These are phyloP conservation scores for Chrysanthemum seticuspe DNA, from an alignment of 129 eudicot species.

Conservation along the genomic window DNA sequence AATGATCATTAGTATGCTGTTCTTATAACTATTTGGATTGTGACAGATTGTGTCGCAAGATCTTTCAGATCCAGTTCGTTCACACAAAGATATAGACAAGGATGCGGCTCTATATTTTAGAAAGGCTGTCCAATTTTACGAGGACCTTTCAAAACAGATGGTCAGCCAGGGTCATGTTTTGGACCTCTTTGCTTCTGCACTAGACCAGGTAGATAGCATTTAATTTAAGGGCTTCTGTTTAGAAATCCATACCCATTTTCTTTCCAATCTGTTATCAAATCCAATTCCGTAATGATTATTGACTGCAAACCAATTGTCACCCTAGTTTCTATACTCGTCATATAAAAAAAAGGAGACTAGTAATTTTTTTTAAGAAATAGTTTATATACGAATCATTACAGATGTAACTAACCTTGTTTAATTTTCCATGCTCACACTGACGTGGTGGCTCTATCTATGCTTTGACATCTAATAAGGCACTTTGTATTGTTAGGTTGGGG, in stretches of 20 bases:
- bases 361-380: not conserved
- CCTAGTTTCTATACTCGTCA: not conserved
- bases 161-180: slow-evolving; percentile 21
- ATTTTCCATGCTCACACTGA: too few relatives aligned
- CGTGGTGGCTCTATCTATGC: not conserved
- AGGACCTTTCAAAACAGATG: slow-evolving; percentile 19
- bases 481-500: slow-evolving; percentile 12
- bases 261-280: too few relatives aligned
- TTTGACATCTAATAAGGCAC: not conserved
- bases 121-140: slow-evolving; percentile 16
- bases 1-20: not conserved
- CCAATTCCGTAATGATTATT: too few relatives aligned
- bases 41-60: slow-evolving; percentile 77
- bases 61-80: slow-evolving; percentile 81
- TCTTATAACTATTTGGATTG: not conserved
- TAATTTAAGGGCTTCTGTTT: not conserved
- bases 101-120: slow-evolving; percentile 76
- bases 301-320: not conserved
- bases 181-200: slow-evolving; percentile 23
- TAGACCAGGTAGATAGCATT: slow-evolving; percentile 10
- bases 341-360: not conserved
- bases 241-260: too few relatives aligned
- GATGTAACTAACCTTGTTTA: too few relatives aligned
- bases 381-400: not conserved
- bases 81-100: slow-evolving; percentile 85